phyloP scores from a whole-genome alignment of 345 rosid genomes.

The Xanthoceras sorbifolium region DNA sequence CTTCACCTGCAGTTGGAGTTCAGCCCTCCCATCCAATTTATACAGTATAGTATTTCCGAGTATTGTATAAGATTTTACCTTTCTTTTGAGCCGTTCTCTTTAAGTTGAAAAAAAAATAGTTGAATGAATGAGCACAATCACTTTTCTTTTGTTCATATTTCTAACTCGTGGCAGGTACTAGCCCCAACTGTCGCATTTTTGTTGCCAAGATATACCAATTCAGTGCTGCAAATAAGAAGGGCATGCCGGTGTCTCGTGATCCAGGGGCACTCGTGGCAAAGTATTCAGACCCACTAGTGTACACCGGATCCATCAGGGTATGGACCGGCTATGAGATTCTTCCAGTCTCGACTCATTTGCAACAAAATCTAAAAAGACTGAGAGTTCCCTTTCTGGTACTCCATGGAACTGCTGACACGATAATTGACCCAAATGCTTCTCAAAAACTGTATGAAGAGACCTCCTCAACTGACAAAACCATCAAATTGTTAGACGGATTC shows the following conservation, averaged over 20 bases:
- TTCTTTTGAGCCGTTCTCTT: background rate
- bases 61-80: background rate
- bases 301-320: conserved; percentile 80
- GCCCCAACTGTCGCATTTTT: conserved; percentile 79
- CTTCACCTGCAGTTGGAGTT: conserved; percentile 98
- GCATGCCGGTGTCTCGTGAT: conserved; percentile 86
- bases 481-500: conserved; percentile 68
- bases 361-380: conserved; percentile 60
- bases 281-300: conserved; percentile 89
- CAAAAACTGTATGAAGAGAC: conserved; percentile 66
- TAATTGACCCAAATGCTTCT: conserved; percentile 82
- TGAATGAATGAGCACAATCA: background rate
- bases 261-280: conserved; percentile 77
- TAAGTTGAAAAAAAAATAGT: background rate
- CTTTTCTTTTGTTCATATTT: conserved; percentile 8
- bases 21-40: conserved; percentile 92
- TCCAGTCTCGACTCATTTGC: conserved; percentile 63
- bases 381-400: conserved; percentile 78
- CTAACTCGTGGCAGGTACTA: conserved; percentile 50
- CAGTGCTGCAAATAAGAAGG: conserved; percentile 81
- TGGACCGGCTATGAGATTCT: conserved; percentile 94
- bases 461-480: conserved; percentile 68
- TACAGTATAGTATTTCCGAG: conserved; percentile 31
- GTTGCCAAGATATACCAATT: conserved; percentile 68
- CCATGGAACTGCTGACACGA: conserved; percentile 80